phyloP scores from a whole-genome alignment of 176 grass and related monocot genomes.

The Oryza australiensis region DNA sequence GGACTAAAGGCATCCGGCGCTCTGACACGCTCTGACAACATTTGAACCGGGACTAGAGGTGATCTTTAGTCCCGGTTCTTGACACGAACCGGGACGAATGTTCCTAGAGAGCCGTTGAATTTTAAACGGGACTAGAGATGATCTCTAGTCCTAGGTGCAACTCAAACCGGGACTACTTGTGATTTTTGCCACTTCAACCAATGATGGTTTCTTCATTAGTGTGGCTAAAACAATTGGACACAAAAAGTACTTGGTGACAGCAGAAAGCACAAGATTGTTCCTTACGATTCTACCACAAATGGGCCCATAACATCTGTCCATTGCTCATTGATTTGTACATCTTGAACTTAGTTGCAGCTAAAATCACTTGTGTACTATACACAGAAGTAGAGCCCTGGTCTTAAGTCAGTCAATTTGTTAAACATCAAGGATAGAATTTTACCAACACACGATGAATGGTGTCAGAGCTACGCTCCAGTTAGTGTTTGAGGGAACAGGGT shows the following conservation, averaged over 20 bases:
- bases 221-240: neutral
- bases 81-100: no score
- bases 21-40: no score
- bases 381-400: no score
- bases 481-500: constrained; percentile 70
- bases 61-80: no score
- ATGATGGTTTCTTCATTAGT: no score
- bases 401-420: neutral
- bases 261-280: neutral
- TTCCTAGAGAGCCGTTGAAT: no score
- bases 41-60: no score
- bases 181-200: no score
- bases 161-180: no score
- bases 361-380: neutral
- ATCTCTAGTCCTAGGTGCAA: no score
- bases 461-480: constrained; percentile 92
- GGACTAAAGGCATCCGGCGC: no score
- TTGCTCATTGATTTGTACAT: neutral
- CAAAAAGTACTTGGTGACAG: neutral
- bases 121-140: no score
- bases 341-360: neutral
- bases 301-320: neutral
- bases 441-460: constrained; percentile 92
- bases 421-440: constrained; percentile 31
- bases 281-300: neutral